A percentile compares a stretch with the other conserved stretches of the same genome.
Conservation (phyloP, 1,139 yeast genomes). For the Candida labiduridarum region DNA sequence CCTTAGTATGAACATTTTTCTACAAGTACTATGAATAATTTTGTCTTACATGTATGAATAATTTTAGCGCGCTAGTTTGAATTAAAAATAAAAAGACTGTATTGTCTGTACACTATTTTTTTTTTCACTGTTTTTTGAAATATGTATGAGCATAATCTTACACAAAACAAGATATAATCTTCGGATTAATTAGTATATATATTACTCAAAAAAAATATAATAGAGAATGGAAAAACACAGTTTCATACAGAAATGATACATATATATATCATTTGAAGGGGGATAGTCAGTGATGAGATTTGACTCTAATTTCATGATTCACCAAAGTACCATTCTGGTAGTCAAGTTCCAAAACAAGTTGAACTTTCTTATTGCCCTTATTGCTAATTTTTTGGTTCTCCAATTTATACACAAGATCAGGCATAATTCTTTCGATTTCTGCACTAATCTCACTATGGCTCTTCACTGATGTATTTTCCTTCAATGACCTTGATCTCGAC, state of each 20-base stretch:
- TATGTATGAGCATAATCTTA: too few relatives aligned
- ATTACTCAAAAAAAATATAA: not conserved
- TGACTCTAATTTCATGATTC: conserved; percentile 1
- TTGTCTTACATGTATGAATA: too few relatives aligned
- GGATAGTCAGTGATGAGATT: not conserved
- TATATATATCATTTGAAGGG: not conserved
- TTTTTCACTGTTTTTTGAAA: not conserved
- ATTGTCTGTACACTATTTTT: too few relatives aligned
- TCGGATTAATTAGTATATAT: too few relatives aligned
- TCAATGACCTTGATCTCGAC: conserved; percentile 22
- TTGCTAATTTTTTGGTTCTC: conserved; percentile 60
- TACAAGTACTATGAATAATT: too few relatives aligned
- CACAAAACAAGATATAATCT: too few relatives aligned
- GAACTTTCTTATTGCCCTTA: conserved; percentile 50
- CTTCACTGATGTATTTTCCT: conserved; percentile 24
- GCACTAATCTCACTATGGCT: conserved; percentile 34
- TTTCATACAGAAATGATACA: not conserved
- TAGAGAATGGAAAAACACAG: not conserved
- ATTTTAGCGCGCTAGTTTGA: too few relatives aligned
- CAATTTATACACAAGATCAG: conserved; percentile 61
- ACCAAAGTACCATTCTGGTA: conserved; percentile 2
- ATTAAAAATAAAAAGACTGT: too few relatives aligned
- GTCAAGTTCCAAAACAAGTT: conserved; percentile 2
- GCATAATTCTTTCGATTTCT: conserved; percentile 39
- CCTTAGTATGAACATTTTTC: too few relatives aligned